Conservation (phyloP, 306 rosid genomes). For the Styphnolobium japonicum region DNA sequence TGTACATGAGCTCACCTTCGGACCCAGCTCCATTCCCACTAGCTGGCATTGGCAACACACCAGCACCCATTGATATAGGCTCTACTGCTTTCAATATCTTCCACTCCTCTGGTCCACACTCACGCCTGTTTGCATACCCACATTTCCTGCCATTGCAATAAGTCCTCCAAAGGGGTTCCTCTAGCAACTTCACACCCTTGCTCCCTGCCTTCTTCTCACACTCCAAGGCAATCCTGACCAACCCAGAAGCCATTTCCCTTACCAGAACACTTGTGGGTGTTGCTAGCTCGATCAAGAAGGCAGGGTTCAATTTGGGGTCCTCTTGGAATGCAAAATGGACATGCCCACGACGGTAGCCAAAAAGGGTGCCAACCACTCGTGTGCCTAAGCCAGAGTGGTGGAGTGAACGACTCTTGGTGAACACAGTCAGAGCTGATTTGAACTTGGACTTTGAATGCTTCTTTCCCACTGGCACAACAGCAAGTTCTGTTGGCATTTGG, state of each 20-base stretch:
- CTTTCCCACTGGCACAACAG: background rate
- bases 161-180: constrained; percentile 68
- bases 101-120: constrained; percentile 73
- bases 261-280: constrained; percentile 74
- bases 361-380: constrained; percentile 71
- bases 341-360: constrained; percentile 77
- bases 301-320: constrained; percentile 49
- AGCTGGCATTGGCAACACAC: constrained; percentile 65
- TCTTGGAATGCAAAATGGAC: constrained; percentile 75
- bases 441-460: constrained; percentile 48
- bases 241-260: constrained; percentile 87
- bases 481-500: constrained; percentile 15
- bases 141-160: constrained; percentile 86
- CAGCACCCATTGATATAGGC: constrained; percentile 87
- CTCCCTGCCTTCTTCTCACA: constrained; percentile 53
- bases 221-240: constrained; percentile 76
- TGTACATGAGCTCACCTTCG: constrained; percentile 82
- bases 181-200: constrained; percentile 33
- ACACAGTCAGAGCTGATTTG: constrained; percentile 46
- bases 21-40: constrained; percentile 38
- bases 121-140: constrained; percentile 56
- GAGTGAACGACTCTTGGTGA: constrained; percentile 31
- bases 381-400: constrained; percentile 36
- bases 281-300: constrained; percentile 63
- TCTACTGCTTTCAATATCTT: constrained; percentile 73